phyloP scores from a whole-genome alignment of 352 stramenopile genomes.

The Phytophthora brassicae region DNA sequence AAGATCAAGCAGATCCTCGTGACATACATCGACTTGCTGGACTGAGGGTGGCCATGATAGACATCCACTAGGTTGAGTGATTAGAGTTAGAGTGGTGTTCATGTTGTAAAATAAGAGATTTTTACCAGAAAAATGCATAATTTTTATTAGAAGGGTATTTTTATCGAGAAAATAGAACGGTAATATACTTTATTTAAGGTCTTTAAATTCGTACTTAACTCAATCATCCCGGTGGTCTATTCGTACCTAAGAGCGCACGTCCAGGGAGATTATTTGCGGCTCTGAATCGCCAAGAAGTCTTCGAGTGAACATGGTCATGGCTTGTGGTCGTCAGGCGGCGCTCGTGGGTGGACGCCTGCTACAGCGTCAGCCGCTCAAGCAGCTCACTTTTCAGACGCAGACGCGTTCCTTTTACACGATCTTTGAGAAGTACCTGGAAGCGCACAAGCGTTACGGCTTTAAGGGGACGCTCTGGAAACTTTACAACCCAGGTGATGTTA shows the following conservation, averaged over 20 bases:
- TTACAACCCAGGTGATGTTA: slow-evolving; percentile 88
- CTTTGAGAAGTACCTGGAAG: slow-evolving; percentile 82
- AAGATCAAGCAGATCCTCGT: slow-evolving; percentile 53
- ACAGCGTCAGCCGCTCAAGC: slow-evolving; percentile 5
- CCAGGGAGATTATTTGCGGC: too few relatives aligned
- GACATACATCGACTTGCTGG: slow-evolving; percentile 58
- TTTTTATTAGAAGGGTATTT: too few relatives aligned
- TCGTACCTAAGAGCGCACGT: too few relatives aligned
- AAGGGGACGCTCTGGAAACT: slow-evolving; percentile 86
- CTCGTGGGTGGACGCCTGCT: slow-evolving; percentile 39
- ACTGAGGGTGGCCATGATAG: slow-evolving; percentile 33
- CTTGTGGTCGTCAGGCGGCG: slow-evolving; percentile 31
- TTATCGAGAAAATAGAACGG: too few relatives aligned
- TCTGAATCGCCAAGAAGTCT: neutral
- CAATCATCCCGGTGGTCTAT: too few relatives aligned
- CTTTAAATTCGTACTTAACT: too few relatives aligned
- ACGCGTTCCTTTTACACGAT: slow-evolving; percentile 77
- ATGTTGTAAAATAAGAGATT: too few relatives aligned
- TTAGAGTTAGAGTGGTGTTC: neutral
- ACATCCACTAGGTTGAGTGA: neutral
- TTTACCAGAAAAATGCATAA: too few relatives aligned
- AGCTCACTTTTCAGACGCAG: slow-evolving; percentile 32
- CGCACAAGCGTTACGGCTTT: slow-evolving; percentile 78
- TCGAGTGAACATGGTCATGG: slow-evolving; percentile 18
- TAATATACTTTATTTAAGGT: too few relatives aligned